Evolutionary conservation across 768 basidiomycete genomes (phyloP).

Genomic region (Cystoderma amianthinum): DNA sequence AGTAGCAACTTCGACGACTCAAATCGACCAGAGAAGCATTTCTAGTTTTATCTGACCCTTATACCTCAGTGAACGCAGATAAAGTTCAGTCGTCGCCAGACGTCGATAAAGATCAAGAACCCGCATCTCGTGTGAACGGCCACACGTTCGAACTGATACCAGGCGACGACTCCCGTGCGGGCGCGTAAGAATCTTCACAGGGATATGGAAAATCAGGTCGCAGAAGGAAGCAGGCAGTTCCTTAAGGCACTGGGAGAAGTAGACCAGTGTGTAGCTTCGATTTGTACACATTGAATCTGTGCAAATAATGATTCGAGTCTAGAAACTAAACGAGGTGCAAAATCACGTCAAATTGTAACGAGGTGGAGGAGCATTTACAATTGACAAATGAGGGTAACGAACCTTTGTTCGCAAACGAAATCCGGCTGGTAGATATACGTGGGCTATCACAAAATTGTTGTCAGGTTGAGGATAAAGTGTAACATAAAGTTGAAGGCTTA

Average conservation of each 20-base stretch:
- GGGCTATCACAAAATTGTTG: slow-evolving; percentile 22
- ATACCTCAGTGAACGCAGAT: slow-evolving; percentile 26
- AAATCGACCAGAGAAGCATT: slow-evolving; percentile 76
- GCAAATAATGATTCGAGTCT: no score
- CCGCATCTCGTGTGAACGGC: slow-evolving; percentile 17
- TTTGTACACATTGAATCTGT: no score
- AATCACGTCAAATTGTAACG: slow-evolving; percentile 31
- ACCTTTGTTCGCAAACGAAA: slow-evolving; percentile 50
- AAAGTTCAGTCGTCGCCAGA: slow-evolving; percentile 16
- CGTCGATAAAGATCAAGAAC: slow-evolving; percentile 28
- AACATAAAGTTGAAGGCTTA: slow-evolving; percentile 26
- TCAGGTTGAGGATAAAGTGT: slow-evolving; percentile 2
- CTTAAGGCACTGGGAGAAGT: slow-evolving; percentile 82
- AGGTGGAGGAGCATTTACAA: slow-evolving; percentile 47
- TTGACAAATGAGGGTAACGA: slow-evolving; percentile 60
- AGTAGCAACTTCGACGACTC: slow-evolving; percentile 75
- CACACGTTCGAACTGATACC: slow-evolving; percentile 26
- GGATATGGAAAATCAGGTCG: slow-evolving; percentile 80
- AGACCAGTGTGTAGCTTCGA: slow-evolving; percentile 68
- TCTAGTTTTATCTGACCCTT: slow-evolving; percentile 76
- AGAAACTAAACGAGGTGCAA: no score
- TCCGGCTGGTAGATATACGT: slow-evolving; percentile 33
- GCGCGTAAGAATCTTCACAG: slow-evolving; percentile 76
- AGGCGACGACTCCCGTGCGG: slow-evolving; percentile 60
- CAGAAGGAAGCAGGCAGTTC: slow-evolving; percentile 78